Conservation (phyloP, 2,329 filamentous ascomycete species). For the Rhytidhysteron rufulum region DNA sequence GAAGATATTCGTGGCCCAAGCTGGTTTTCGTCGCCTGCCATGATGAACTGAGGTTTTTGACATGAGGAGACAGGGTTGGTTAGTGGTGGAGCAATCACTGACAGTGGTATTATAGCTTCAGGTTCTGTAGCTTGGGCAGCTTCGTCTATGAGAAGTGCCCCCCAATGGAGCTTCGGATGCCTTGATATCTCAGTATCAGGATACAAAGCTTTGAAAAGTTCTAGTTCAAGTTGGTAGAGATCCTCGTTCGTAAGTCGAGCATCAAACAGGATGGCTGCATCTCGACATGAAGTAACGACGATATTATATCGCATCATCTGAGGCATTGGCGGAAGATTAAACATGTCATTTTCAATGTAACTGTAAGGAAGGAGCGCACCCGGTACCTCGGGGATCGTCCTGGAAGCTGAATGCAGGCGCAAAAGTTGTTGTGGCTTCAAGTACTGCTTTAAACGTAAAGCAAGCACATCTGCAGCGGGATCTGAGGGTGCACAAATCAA, state of each 20-base stretch:
- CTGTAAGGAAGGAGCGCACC: slow-evolving; percentile 36
- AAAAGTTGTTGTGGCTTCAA: slow-evolving; percentile 36
- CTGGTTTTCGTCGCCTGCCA: slow-evolving; percentile 46
- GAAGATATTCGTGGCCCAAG: slow-evolving; percentile 40
- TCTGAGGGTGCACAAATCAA: slow-evolving; percentile 46
- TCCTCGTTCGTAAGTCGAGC: slow-evolving; percentile 43
- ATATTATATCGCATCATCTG: slow-evolving; percentile 39
- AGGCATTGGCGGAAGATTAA: slow-evolving; percentile 38
- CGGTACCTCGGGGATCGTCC: slow-evolving; percentile 42
- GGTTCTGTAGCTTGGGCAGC: slow-evolving; percentile 45
- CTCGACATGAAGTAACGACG: slow-evolving; percentile 41
- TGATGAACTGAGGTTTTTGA: slow-evolving; percentile 37
- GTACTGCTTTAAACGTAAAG: slow-evolving; percentile 35
- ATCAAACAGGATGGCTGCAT: slow-evolving; percentile 39
- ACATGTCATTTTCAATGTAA: slow-evolving; percentile 38
- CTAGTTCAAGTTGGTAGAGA: slow-evolving; percentile 34
- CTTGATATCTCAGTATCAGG: slow-evolving; percentile 12
- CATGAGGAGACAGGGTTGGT: slow-evolving; percentile 7
- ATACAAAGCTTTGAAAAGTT: slow-evolving; percentile 27
- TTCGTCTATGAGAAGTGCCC: slow-evolving; percentile 43
- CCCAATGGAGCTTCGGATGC: slow-evolving; percentile 35
- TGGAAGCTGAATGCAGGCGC: slow-evolving; percentile 39
- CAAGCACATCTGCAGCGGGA: slow-evolving; percentile 43
- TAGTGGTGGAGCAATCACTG: slow-evolving; percentile 36
- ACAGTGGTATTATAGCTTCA: slow-evolving; percentile 39